These are phyloP conservation scores for Aspergillus sclerotialis DNA, from an alignment of 2,329 filamentous ascomycete genomes.

Conservation along the genomic window DNA sequence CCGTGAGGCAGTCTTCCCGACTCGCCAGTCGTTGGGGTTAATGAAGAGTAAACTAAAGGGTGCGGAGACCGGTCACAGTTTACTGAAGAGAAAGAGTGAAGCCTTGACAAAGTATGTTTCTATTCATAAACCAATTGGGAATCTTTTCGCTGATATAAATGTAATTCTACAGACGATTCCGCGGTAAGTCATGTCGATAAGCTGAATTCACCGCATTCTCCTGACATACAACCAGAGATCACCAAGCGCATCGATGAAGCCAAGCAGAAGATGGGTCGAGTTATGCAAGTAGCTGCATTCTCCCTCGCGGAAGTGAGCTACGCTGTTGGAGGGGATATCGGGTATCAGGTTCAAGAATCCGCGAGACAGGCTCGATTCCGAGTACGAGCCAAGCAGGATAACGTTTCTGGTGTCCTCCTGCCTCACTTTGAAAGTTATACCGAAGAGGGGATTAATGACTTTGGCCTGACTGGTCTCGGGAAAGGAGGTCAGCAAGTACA, in stretches of 20 bases:
- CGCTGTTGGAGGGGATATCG: conserved; percentile 89
- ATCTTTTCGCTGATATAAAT: conserved; percentile 12
- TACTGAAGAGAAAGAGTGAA: conserved; percentile 96
- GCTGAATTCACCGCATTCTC: conserved; percentile 14
- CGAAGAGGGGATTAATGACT: conserved; percentile 87
- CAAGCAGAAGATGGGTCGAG: conserved; percentile 97
- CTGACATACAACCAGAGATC: conserved; percentile 60
- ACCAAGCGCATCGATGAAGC: conserved; percentile 96
- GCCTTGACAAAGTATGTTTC: conserved; percentile 80
- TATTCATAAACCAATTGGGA: background rate
- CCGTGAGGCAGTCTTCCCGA: conserved; percentile 94
- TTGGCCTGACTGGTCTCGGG: conserved; percentile 88
- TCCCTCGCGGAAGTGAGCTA: conserved; percentile 97
- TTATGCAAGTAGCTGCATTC: conserved; percentile 98
- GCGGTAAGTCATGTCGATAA: conserved; percentile 53
- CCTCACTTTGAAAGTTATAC: conserved; percentile 90
- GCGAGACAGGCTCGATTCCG: conserved; percentile 89
- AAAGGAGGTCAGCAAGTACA: conserved; percentile 98
- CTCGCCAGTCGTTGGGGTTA: conserved; percentile 87
- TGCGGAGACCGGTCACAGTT: conserved; percentile 81
- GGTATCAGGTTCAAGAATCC: conserved; percentile 95
- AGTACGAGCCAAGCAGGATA: conserved; percentile 92
- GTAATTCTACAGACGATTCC: conserved; percentile 61
- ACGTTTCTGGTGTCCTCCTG: conserved; percentile 92
- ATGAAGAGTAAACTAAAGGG: conserved; percentile 99